Evolutionary conservation across 352 stramenopile genomes (phyloP).

Genomic region (Peronospora belbahrii): DNA sequence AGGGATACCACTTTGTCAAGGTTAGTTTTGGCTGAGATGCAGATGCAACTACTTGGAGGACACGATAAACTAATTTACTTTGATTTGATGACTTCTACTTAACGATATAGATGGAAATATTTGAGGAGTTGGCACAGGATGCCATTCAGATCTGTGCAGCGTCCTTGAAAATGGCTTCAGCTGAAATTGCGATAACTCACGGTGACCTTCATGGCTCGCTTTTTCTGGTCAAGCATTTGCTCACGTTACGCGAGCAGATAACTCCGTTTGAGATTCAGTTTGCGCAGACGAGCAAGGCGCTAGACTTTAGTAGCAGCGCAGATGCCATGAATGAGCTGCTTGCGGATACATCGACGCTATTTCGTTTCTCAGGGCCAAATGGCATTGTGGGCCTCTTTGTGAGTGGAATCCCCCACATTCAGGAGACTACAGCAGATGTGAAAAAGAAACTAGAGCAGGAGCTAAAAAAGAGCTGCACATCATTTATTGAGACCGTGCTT

Average conservation of each 20-base stretch:
- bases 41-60: neutral
- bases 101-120: slow-evolving; percentile 65
- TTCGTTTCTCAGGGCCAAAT: slow-evolving; percentile 54
- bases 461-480: slow-evolving; percentile 73
- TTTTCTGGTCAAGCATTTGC: slow-evolving; percentile 77
- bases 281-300: slow-evolving; percentile 51
- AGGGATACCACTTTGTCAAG: slow-evolving; percentile 80
- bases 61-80: neutral
- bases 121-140: slow-evolving; percentile 78
- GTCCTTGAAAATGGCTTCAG: slow-evolving; percentile 69
- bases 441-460: slow-evolving; percentile 75
- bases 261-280: slow-evolving; percentile 83
- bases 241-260: slow-evolving; percentile 79
- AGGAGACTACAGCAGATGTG: slow-evolving; percentile 69
- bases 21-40: slow-evolving; percentile 17
- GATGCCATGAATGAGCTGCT: slow-evolving; percentile 71
- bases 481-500: slow-evolving; percentile 69
- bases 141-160: slow-evolving; percentile 73
- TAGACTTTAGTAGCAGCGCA: slow-evolving; percentile 70
- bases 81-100: neutral
- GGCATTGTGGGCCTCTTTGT: slow-evolving; percentile 54
- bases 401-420: slow-evolving; percentile 66
- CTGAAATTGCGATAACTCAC: slow-evolving; percentile 47
- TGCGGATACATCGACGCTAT: slow-evolving; percentile 53
- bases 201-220: slow-evolving; percentile 54